Conservation (phyloP, 305 asterid species). For the Rubia occidens region DNA sequence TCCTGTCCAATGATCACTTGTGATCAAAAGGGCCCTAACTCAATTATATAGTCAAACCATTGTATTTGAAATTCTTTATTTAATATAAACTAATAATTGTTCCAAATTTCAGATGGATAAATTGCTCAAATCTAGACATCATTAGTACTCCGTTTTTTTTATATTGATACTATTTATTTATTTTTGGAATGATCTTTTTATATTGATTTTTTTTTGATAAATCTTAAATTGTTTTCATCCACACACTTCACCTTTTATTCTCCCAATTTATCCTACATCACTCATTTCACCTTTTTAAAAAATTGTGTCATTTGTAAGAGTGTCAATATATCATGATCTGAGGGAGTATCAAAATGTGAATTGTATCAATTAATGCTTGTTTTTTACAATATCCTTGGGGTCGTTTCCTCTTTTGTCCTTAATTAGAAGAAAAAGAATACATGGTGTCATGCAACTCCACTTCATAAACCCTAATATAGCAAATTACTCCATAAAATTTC, state of each 20-base stretch:
- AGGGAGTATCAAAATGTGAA: not conserved
- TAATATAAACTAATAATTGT: not conserved
- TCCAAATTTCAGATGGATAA: not conserved
- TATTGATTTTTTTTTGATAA: too few relatives aligned
- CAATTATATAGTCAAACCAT: not conserved
- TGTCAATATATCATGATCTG: too few relatives aligned
- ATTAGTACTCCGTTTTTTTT: too few relatives aligned
- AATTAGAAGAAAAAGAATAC: not conserved
- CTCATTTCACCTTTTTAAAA: too few relatives aligned
- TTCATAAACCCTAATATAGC: conserved; percentile 3
- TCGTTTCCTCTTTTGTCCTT: not conserved
- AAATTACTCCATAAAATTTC: not conserved
- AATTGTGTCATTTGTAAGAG: too few relatives aligned
- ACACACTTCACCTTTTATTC: too few relatives aligned
- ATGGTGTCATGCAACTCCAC: conserved; percentile 1
- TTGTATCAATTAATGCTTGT: not conserved
- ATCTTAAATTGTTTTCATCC: too few relatives aligned
- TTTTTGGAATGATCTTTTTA: too few relatives aligned
- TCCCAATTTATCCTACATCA: too few relatives aligned
- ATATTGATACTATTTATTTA: too few relatives aligned
- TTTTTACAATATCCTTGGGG: not conserved
- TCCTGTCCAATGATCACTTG: not conserved
- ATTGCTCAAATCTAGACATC: too few relatives aligned
- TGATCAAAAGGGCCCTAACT: conserved; percentile 1
- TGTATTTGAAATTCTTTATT: not conserved